Evolutionary conservation across 768 basidiomycete genomes (phyloP).

Genomic region (Boletellus ananiceps): DNA sequence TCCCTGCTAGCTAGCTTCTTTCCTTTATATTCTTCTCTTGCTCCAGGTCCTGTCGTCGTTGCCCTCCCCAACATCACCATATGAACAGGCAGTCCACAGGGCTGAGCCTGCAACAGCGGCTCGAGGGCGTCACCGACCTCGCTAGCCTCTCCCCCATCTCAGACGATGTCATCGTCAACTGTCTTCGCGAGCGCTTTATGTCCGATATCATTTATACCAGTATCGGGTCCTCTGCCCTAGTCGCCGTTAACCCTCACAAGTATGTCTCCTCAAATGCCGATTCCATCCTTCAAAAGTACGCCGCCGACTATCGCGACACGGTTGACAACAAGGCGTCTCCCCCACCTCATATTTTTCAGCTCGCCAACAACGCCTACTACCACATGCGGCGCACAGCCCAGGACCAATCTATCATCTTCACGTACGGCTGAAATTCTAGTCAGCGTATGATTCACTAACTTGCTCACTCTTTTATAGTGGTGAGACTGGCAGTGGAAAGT

Average conservation of each 20-base stretch:
- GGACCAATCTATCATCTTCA: constrained; percentile 87
- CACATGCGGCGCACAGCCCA: constrained; percentile 92
- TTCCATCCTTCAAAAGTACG: constrained; percentile 79
- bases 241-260: constrained; percentile 93
- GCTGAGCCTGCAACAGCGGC: constrained; percentile 55
- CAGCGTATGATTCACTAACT: neutral
- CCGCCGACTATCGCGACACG: constrained; percentile 78
- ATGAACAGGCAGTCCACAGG: constrained; percentile 44
- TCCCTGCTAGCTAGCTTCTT: neutral
- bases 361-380: constrained; percentile 89
- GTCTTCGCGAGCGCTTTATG: constrained; percentile 84
- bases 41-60: neutral
- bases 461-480: constrained; percentile 49
- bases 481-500: constrained; percentile 91
- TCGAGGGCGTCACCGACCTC: constrained; percentile 72
- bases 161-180: constrained; percentile 82
- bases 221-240: constrained; percentile 65
- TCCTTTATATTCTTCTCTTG: neutral
- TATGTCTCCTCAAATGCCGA: constrained; percentile 83
- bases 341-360: constrained; percentile 88
- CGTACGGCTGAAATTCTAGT: constrained; percentile 41
- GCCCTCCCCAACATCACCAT: neutral
- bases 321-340: constrained; percentile 53
- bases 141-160: constrained; percentile 59
- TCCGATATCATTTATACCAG: constrained; percentile 76